Base-by-base conservation (phyloP, 768 basidiomycete genomes). In the Amanita brunnescens region DNA sequence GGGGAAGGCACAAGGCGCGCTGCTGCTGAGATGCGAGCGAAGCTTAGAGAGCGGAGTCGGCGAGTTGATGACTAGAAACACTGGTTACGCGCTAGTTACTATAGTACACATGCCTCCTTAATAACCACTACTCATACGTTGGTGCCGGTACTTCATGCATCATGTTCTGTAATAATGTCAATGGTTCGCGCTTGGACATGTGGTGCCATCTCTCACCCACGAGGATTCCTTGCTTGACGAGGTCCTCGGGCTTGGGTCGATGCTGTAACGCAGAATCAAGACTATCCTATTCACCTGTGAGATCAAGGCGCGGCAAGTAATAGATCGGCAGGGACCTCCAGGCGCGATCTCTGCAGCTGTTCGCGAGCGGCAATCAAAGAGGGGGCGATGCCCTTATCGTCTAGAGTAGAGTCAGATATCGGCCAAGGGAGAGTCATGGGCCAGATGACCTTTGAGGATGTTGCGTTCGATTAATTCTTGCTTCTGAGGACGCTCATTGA, bases 1-100 rank as follows among this genome's bases (percentile, higher is more conserved):
- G 70, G 78, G 20, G 78, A 74, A n/a, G 87, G 87, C 4, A 75
- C 85, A 6, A 74, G 70, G 58, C 75, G 84, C 33, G 89, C 86
- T 10, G 81, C 80, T 41, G 57, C 63, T 21, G 72, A 78, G 55
- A 69, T 78, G 70, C 64, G 73, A 42, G 74, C 76, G 33, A 71
- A 67, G 54, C 49, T 79, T 40, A 64, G 69, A 56, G 70, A 66
- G 52, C 64, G 67, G 57, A 67, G 68, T 56, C 62, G 61, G 51
- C 59, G 64, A 41, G 55, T 53, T 24, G 54, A 33, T 35, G 39
- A 54, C 52, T 64, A 59, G 52, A 18, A 23, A 50, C 35, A n/a
- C n/a, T n/a, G n/a, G n/a, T n/a, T 20, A 32, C 33, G 24, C 20
- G 24, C 32, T 34, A 7, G 9, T 37, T 9, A n/a, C 20, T 13